These are phyloP conservation scores for Adansonia rubrostipa DNA, from an alignment of 441 rosid genomes.

Conservation along the genomic window DNA sequence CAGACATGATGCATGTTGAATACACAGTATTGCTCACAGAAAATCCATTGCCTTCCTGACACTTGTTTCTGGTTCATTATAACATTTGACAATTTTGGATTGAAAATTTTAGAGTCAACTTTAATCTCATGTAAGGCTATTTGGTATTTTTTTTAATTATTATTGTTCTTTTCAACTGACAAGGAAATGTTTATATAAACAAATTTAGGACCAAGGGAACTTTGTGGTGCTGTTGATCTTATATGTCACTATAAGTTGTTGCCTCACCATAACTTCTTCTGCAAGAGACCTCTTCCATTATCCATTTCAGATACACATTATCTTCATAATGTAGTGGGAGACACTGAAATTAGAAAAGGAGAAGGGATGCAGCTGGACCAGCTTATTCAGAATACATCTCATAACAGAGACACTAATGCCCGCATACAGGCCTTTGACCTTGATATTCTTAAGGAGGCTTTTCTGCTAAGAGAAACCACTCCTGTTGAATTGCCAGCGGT, in stretches of 20 bases:
- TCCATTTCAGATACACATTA: conserved; percentile 89
- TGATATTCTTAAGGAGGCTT: conserved; percentile 79
- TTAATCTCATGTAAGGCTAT: conserved; percentile 9
- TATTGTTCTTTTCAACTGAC: conserved; percentile 20
- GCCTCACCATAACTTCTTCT: conserved; percentile 87
- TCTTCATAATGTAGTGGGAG: conserved; percentile 80
- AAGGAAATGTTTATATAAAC: conserved; percentile 20
- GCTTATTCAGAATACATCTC: conserved; percentile 62
- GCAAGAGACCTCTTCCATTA: conserved; percentile 84
- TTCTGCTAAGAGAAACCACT: conserved; percentile 67
- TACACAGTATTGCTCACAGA: neutral
- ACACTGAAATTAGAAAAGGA: conserved; percentile 80
- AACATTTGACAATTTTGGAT: neutral
- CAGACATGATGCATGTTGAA: neutral
- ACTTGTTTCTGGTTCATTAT: neutral
- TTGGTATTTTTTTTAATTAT: neutral
- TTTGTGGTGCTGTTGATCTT: conserved; percentile 88
- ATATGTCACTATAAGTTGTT: conserved; percentile 77
- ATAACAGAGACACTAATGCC: conserved; percentile 47
- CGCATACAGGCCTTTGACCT: conserved; percentile 77
- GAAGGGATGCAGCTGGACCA: conserved; percentile 94
- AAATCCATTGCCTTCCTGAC: neutral
- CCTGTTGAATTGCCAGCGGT: conserved; percentile 79
- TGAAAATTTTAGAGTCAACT: neutral
- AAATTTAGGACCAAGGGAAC: conserved; percentile 78